A percentile compares a stretch with the other conserved stretches of the same genome.
phyloP scores from a whole-genome alignment of 225 moss, liverwort and hornwort species.

The Pseudoscleropodium purum region DNA sequence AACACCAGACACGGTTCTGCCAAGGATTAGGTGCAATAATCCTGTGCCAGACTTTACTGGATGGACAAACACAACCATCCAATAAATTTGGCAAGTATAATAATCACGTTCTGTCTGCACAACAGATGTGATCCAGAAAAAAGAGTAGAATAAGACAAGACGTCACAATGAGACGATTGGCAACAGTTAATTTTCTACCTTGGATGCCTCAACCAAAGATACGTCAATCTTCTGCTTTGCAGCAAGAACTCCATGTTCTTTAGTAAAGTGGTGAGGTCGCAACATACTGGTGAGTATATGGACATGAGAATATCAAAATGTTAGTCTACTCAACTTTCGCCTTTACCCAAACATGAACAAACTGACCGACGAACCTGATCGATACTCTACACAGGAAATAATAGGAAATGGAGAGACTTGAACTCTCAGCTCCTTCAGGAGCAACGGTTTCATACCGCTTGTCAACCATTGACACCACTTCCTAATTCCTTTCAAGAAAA shows the following conservation, averaged over 20 bases:
- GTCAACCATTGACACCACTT: constrained; percentile 99
- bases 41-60: neutral
- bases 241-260: constrained; percentile 88
- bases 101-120: neutral
- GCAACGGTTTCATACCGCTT: constrained; percentile 98
- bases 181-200: constrained; percentile 49
- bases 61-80: neutral
- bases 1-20: neutral
- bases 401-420: constrained; percentile 99
- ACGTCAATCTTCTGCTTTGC: constrained; percentile 95
- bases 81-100: neutral
- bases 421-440: constrained; percentile 99
- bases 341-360: neutral
- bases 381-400: constrained; percentile 24
- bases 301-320: constrained; percentile 19
- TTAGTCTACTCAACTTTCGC: constrained; percentile 9
- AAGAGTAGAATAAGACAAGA: neutral
- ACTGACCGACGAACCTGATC: neutral
- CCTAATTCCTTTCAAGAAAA: constrained; percentile 66
- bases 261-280: constrained; percentile 97
- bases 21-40: neutral
- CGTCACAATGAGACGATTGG: neutral
- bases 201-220: constrained; percentile 86
- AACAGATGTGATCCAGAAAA: neutral
- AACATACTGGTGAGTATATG: constrained; percentile 70